Percentiles rank a stretch among this genome's conserved stretches.
These are phyloP conservation scores for Capsicum rhomboideum DNA, from an alignment of 257 asterid genomes.

Conservation along the genomic window DNA sequence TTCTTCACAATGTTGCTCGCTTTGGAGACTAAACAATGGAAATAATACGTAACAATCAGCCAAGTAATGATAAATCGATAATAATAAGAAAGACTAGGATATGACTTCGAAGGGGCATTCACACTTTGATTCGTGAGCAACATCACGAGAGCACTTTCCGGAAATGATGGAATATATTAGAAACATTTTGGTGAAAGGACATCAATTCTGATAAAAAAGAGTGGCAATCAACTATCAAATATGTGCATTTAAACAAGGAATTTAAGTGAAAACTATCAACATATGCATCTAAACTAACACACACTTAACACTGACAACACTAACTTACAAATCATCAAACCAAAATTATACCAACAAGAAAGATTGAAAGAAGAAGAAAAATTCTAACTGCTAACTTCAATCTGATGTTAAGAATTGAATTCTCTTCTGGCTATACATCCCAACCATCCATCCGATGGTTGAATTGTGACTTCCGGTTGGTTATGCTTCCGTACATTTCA, in stretches of 20 bases:
- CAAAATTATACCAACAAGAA: constrained; percentile 18
- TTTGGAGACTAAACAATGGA: no score
- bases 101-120: no score
- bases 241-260: neutral
- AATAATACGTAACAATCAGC: no score
- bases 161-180: no score
- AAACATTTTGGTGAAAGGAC: neutral
- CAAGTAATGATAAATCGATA: no score
- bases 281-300: constrained; percentile 21
- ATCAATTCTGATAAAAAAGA: neutral
- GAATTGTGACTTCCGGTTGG: constrained; percentile 46
- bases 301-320: constrained; percentile 29
- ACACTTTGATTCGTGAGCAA: no score
- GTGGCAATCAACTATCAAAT: neutral
- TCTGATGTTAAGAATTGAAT: constrained; percentile 4
- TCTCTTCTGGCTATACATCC: constrained; percentile 56
- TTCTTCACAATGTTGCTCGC: no score
- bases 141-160: no score
- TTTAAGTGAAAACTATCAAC: neutral
- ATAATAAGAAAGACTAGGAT: no score
- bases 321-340: constrained; percentile 6
- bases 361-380: neutral
- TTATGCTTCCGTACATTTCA: constrained; percentile 60
- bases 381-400: neutral
- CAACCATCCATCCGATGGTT: constrained; percentile 76